phyloP scores from a whole-genome alignment of 2,329 filamentous ascomycete species.

The Zymoseptoria tritici region DNA sequence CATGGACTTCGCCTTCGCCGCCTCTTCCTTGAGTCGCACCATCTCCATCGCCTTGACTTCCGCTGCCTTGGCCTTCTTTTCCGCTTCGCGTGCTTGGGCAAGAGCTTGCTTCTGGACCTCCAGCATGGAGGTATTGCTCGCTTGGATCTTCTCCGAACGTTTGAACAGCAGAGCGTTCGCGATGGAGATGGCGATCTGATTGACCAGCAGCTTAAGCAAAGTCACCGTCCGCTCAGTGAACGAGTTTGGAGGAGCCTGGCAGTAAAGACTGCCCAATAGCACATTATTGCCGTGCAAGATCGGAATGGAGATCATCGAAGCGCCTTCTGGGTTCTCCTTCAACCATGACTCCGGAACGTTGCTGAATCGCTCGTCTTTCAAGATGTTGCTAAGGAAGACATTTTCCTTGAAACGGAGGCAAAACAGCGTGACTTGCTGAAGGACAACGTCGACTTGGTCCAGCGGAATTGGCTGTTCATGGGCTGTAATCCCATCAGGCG shows the following conservation, averaged over 20 bases:
- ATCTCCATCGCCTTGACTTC: slow-evolving; percentile 71
- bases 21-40: slow-evolving; percentile 74
- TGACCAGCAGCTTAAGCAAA: slow-evolving; percentile 60
- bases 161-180: slow-evolving; percentile 58
- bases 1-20: slow-evolving; percentile 73
- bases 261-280: slow-evolving; percentile 66
- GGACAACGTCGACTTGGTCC: slow-evolving; percentile 58
- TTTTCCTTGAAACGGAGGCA: slow-evolving; percentile 68
- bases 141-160: slow-evolving; percentile 68
- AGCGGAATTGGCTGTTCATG: slow-evolving; percentile 60
- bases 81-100: slow-evolving; percentile 62
- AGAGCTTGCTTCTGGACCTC: slow-evolving; percentile 67
- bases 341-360: slow-evolving; percentile 66
- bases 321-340: slow-evolving; percentile 59
- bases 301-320: slow-evolving; percentile 71
- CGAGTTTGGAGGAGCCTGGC: slow-evolving; percentile 65
- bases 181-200: slow-evolving; percentile 63
- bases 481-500: slow-evolving; percentile 62
- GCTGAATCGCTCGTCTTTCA: slow-evolving; percentile 69
- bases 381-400: slow-evolving; percentile 65
- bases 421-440: slow-evolving; percentile 69
- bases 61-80: slow-evolving; percentile 68
- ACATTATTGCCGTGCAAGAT: slow-evolving; percentile 63
- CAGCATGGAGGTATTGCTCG: slow-evolving; percentile 71
- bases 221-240: slow-evolving; percentile 62